These are phyloP conservation scores for Didymella sp. DNA, from an alignment of 2,329 filamentous ascomycete genomes.

Conservation along the genomic window DNA sequence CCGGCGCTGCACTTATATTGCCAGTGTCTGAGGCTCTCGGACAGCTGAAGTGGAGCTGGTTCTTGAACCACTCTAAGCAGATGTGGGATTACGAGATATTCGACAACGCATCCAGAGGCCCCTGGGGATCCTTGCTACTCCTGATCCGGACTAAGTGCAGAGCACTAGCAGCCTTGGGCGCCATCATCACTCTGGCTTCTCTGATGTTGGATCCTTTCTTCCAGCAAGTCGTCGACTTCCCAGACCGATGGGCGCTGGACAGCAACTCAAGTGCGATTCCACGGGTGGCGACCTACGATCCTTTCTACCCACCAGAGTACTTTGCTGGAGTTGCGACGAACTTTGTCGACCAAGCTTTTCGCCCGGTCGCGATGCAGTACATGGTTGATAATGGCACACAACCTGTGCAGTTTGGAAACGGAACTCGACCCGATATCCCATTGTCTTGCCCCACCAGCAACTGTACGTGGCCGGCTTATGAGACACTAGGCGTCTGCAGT, in stretches of 20 bases:
- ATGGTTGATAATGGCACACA: slow-evolving; percentile 33
- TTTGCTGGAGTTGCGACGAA: neutral
- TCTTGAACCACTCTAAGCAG: slow-evolving; percentile 32
- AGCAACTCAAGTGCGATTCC: slow-evolving; percentile 20
- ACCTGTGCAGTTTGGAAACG: slow-evolving; percentile 30
- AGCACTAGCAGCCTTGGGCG: slow-evolving; percentile 33
- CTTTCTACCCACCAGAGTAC: neutral
- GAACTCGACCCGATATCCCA: slow-evolving; percentile 33
- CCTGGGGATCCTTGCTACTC: slow-evolving; percentile 33
- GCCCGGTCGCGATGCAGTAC: neutral
- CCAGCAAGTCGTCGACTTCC: slow-evolving; percentile 41
- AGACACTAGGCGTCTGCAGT: slow-evolving; percentile 38
- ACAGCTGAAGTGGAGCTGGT: slow-evolving; percentile 49
- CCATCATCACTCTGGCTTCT: slow-evolving; percentile 27
- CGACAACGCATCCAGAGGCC: slow-evolving; percentile 41
- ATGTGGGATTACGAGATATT: slow-evolving; percentile 49
- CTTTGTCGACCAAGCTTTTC: neutral
- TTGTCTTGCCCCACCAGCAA: slow-evolving; percentile 40
- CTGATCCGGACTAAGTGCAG: slow-evolving; percentile 30
- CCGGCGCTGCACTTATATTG: slow-evolving; percentile 37
- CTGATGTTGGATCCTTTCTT: slow-evolving; percentile 43
- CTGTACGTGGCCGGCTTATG: slow-evolving; percentile 39
- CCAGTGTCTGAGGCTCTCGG: slow-evolving; percentile 43
- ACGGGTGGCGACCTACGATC: slow-evolving; percentile 12
- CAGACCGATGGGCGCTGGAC: slow-evolving; percentile 26